A percentile compares a stretch with the other conserved stretches of the same genome.
phyloP scores from a whole-genome alignment of 148 eudicot species.

The Heliosperma pusillum region DNA sequence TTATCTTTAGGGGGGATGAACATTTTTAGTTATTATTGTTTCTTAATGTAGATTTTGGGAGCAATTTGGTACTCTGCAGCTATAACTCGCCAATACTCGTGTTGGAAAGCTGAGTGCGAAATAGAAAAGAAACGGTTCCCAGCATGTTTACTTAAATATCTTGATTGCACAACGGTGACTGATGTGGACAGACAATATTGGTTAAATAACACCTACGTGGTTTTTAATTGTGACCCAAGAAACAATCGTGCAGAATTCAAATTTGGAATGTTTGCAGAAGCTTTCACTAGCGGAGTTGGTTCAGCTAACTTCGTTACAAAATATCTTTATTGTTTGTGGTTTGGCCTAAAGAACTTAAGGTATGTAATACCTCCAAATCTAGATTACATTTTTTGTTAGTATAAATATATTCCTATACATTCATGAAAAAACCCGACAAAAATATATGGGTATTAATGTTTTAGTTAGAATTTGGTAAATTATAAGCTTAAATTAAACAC shows the following conservation, averaged over 20 bases:
- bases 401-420: too few species aligned
- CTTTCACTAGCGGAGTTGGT: constrained; percentile 75
- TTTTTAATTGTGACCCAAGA: constrained; percentile 55
- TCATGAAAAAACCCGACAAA: too few species aligned
- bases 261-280: constrained; percentile 85
- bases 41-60: constrained; percentile 65
- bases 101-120: constrained; percentile 64
- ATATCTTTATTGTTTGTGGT: constrained; percentile 87
- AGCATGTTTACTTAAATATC: constrained; percentile 38
- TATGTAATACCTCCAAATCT: constrained; percentile 1
- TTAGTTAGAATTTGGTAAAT: too few species aligned
- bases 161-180: constrained; percentile 50
- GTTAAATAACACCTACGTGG: constrained; percentile 50
- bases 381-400: not conserved
- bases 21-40: not conserved
- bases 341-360: constrained; percentile 86
- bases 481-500: too few species aligned
- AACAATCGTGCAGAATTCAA: constrained; percentile 57
- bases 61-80: constrained; percentile 88
- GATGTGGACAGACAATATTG: constrained; percentile 48
- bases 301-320: constrained; percentile 51
- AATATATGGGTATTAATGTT: too few species aligned
- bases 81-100: constrained; percentile 69
- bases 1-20: too few species aligned
- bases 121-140: constrained; percentile 41